Evolutionary conservation across 169 alveolate genomes (phyloP).

Genomic region (Plasmodium adleri): DNA sequence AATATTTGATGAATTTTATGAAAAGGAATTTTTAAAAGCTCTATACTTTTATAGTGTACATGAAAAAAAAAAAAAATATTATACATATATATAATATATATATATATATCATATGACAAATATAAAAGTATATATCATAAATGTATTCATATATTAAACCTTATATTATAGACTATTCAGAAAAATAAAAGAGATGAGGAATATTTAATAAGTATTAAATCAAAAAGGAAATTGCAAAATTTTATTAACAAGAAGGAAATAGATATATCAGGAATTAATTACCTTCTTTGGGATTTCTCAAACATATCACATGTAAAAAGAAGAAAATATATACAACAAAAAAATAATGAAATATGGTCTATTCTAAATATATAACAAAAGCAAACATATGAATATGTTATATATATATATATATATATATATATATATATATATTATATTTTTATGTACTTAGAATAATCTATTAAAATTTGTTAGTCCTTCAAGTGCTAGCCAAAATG

Average conservation of each 20-base stretch:
- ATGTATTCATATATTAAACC: neutral
- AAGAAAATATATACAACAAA: neutral
- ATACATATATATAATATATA: no score
- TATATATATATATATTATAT: no score
- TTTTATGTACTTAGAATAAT: slow-evolving; percentile 10
- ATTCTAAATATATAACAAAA: neutral
- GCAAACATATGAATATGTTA: neutral
- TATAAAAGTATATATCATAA: neutral
- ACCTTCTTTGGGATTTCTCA: slow-evolving; percentile 40
- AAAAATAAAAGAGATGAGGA: slow-evolving; percentile 29
- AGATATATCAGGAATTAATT: slow-evolving; percentile 1
- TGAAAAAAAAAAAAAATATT: slow-evolving; percentile 11
- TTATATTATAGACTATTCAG: slow-evolving; percentile 27
- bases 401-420: neutral
- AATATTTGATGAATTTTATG: slow-evolving; percentile 46
- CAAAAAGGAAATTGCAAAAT: slow-evolving; percentile 52
- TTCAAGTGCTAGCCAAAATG: neutral
- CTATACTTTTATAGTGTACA: slow-evolving; percentile 52
- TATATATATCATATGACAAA: neutral
- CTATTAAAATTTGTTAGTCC: slow-evolving; percentile 31
- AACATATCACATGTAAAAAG: slow-evolving; percentile 35
- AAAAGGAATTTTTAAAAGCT: slow-evolving; percentile 67
- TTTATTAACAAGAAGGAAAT: slow-evolving; percentile 63
- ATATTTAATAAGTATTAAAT: slow-evolving; percentile 56
- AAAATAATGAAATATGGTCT: neutral